Percentiles rank a stretch among this genome's conserved stretches.
phyloP scores from a whole-genome alignment of 2,329 filamentous ascomycete species.

The Pestalotiopsis sp. region DNA sequence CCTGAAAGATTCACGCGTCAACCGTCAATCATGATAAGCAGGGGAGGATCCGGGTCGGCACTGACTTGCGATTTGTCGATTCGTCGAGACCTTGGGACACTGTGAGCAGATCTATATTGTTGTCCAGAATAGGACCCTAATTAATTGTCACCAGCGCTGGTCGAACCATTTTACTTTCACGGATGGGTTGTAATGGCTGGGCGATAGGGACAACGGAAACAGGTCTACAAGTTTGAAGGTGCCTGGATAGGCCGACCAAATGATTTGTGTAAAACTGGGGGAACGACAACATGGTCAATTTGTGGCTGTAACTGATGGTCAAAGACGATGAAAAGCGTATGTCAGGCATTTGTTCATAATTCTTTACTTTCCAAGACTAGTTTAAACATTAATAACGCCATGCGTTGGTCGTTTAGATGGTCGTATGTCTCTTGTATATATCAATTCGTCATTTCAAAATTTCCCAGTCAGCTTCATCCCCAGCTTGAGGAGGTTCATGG shows the following conservation, averaged over 20 bases:
- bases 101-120: neutral
- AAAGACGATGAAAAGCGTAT: too few species aligned
- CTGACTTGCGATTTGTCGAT: neutral
- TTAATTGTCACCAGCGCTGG: neutral
- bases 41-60: neutral
- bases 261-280: too few species aligned
- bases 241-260: too few species aligned
- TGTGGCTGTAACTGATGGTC: too few species aligned
- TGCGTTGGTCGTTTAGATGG: neutral
- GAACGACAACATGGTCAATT: too few species aligned
- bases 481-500: slow-evolving; percentile 30
- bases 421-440: neutral
- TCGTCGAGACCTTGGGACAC: neutral
- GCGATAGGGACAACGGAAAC: neutral
- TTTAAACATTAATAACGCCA: neutral
- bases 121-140: neutral
- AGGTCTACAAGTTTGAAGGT: neutral
- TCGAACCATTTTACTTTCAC: neutral
- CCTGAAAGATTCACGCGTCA: neutral
- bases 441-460: slow-evolving; percentile 16
- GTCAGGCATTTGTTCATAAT: neutral
- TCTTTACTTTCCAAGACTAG: neutral
- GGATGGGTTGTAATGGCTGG: neutral
- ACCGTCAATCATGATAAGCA: neutral
- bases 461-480: slow-evolving; percentile 30